These are phyloP conservation scores for Leishmania mexicana DNA, from an alignment of 208 protist genomes.

Conservation along the genomic window DNA sequence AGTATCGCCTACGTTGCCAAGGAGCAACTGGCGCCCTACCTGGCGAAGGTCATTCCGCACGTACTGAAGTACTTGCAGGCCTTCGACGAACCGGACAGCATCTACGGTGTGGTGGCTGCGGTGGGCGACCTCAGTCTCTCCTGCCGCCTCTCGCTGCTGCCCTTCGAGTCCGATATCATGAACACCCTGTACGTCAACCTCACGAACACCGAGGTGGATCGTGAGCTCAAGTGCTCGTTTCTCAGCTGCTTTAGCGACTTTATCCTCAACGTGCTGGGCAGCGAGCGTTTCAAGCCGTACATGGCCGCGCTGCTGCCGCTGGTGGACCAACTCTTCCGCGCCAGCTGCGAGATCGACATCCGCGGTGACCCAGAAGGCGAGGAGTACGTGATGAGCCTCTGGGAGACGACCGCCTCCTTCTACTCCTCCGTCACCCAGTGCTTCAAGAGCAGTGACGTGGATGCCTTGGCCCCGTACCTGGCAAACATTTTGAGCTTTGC, in stretches of 20 bases:
- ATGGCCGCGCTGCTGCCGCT: conserved; percentile 82
- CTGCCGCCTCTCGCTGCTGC: conserved; percentile 64
- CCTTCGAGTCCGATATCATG: conserved; percentile 86
- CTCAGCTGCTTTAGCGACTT: conserved; percentile 96
- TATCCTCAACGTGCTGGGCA: conserved; percentile 91
- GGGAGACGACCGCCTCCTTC: conserved; percentile 67
- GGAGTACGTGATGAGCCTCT: conserved; percentile 84
- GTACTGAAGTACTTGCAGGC: conserved; percentile 75
- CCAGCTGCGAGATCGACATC: conserved; percentile 64
- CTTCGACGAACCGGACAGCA: conserved; percentile 85
- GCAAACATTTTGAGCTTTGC: conserved; percentile 70
- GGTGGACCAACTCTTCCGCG: conserved; percentile 66
- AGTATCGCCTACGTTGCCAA: conserved; percentile 88
- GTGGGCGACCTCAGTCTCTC: conserved; percentile 95
- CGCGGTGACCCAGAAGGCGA: conserved; percentile 72
- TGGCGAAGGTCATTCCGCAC: conserved; percentile 82
- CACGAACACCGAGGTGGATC: conserved; percentile 73
- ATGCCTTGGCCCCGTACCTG: conserved; percentile 63
- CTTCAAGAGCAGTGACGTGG: conserved; percentile 55
- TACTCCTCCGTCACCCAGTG: conserved; percentile 86
- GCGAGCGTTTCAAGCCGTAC: conserved; percentile 87
- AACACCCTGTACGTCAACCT: conserved; percentile 82
- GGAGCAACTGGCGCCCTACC: conserved; percentile 77
- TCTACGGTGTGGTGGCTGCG: conserved; percentile 87
- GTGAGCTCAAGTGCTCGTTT: conserved; percentile 95